A percentile compares a stretch with the other conserved stretches of the same genome.
These are phyloP conservation scores for Globisporangium spiculum DNA, from an alignment of 352 stramenopile species.

Conservation along the genomic window DNA sequence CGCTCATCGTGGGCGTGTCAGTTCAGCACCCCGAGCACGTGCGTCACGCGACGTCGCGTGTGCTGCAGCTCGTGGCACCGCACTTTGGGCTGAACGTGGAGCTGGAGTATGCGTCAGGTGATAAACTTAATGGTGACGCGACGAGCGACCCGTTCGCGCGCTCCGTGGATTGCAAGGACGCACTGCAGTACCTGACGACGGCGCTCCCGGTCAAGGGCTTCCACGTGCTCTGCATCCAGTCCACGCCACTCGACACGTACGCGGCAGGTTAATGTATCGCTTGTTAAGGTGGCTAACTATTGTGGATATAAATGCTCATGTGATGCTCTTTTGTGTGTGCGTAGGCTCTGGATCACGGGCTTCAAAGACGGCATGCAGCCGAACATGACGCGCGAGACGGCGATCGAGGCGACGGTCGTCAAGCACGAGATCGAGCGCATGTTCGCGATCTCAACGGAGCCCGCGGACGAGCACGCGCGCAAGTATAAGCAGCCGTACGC, in stretches of 20 bases:
- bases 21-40: constrained; percentile 4
- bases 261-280: neutral
- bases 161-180: constrained; percentile 29
- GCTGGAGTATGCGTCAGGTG: neutral
- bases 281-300: neutral
- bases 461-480: constrained; percentile 21
- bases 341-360: constrained; percentile 39
- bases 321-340: neutral
- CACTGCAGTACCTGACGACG: constrained; percentile 47
- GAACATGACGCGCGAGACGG: constrained; percentile 24
- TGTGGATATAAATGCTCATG: neutral
- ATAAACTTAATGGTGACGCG: neutral
- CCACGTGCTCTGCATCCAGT: constrained; percentile 60
- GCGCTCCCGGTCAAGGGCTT: constrained; percentile 59
- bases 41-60: constrained; percentile 7
- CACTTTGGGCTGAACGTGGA: neutral
- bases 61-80: constrained; percentile 7
- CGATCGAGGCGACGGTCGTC: constrained; percentile 32
- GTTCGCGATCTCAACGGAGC: constrained; percentile 28
- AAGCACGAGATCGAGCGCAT: constrained; percentile 31
- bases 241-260: constrained; percentile 34
- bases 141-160: constrained; percentile 1
- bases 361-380: constrained; percentile 55
- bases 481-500: constrained; percentile 66
- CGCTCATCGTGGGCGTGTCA: constrained; percentile 1